These are phyloP conservation scores for Lecanoromycetidae sp. DNA, from an alignment of 2,329 filamentous ascomycete species.

Conservation along the genomic window DNA sequence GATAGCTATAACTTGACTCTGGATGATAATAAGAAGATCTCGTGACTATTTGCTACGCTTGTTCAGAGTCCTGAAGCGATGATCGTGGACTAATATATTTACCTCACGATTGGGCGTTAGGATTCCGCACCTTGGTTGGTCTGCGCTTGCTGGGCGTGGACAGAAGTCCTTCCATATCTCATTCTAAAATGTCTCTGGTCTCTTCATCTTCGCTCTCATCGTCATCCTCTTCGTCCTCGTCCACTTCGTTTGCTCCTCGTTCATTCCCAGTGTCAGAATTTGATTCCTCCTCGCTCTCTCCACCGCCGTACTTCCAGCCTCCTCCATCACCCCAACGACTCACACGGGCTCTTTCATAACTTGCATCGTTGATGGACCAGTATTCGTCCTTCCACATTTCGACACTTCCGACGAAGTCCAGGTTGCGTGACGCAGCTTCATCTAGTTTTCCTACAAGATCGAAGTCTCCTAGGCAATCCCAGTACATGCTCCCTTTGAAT, in stretches of 20 bases:
- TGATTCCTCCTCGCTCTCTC: not conserved
- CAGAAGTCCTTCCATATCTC: too few species aligned
- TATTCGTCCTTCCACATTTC: not conserved
- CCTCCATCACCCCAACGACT: not conserved
- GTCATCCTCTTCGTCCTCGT: not conserved
- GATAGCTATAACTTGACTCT: too few species aligned
- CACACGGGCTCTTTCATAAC: not conserved
- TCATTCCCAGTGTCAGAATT: not conserved
- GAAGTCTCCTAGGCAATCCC: constrained; percentile 2
- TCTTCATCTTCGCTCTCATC: not conserved
- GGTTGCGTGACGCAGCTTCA: not conserved
- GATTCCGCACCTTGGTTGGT: too few species aligned
- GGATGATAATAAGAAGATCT: too few species aligned
- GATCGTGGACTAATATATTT: too few species aligned
- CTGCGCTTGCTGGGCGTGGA: too few species aligned
- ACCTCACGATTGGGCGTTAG: too few species aligned
- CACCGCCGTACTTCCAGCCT: not conserved
- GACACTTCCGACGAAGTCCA: not conserved
- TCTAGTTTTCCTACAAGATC: not conserved
- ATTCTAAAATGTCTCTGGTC: not conserved
- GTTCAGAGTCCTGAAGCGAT: too few species aligned
- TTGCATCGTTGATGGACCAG: not conserved
- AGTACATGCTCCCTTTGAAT: constrained; percentile 7
- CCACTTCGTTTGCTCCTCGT: not conserved
- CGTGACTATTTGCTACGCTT: too few species aligned